Conservation (phyloP, 2,329 filamentous ascomycete species). For the Sporothrix globosa region DNA sequence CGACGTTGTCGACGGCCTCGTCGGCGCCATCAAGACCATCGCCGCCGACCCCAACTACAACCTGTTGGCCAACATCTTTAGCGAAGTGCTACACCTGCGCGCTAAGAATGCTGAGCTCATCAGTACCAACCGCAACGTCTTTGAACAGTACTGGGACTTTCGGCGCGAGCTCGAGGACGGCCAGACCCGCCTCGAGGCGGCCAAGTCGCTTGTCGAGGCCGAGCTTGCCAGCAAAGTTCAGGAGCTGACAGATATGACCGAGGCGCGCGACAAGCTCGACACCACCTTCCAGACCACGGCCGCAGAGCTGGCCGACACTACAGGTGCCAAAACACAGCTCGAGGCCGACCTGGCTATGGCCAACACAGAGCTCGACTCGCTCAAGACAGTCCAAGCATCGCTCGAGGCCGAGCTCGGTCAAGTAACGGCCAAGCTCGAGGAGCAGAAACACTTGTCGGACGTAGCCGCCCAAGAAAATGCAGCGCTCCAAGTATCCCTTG, state of each 20-base stretch:
- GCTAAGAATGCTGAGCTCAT: constrained; percentile 42
- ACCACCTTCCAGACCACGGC: constrained; percentile 37
- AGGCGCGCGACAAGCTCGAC: constrained; percentile 32
- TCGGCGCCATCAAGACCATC: constrained; percentile 44
- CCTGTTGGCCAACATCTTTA: constrained; percentile 43
- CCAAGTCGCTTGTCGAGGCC: constrained; percentile 39
- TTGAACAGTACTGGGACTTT: constrained; percentile 45
- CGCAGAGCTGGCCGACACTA: constrained; percentile 36
- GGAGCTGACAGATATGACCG: constrained; percentile 37
- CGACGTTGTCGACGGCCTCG: constrained; percentile 41
- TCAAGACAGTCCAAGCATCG: constrained; percentile 12
- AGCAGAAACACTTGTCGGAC: constrained; percentile 31
- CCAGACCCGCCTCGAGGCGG: constrained; percentile 38
- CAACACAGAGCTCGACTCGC: constrained; percentile 35
- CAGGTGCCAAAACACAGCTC: constrained; percentile 23
- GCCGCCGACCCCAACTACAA: constrained; percentile 45
- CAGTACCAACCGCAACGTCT: constrained; percentile 41
- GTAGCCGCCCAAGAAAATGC: constrained; percentile 35
- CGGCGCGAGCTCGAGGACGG: constrained; percentile 42
- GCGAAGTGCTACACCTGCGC: constrained; percentile 43
- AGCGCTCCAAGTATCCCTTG: constrained; percentile 37
- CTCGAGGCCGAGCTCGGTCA: constrained; percentile 29
- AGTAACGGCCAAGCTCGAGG: constrained; percentile 29
- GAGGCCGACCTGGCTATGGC: constrained; percentile 35
- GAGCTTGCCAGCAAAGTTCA: constrained; percentile 38